Base-by-base conservation (phyloP, 2,329 filamentous ascomycete genomes). In the Cladosporium sp. region DNA sequence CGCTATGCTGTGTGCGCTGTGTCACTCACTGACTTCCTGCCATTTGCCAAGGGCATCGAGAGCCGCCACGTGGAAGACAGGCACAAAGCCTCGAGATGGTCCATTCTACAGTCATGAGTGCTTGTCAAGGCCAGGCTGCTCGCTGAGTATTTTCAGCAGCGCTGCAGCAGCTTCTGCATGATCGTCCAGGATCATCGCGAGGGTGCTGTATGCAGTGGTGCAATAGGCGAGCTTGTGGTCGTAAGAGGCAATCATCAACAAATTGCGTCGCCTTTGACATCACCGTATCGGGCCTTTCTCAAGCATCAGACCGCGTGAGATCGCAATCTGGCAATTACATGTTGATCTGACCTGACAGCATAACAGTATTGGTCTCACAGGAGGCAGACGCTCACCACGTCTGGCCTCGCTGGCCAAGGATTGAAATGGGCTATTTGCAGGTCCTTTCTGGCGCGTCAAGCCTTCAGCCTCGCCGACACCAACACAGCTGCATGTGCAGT, bases 51-150 rank as follows among this genome's bases (percentile, higher is more conserved):
- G 52, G 4, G 30, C 52, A 30, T 59, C 57, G 36, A 59, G 57
- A 59, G 34, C 57, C 57, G 57, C 57, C 36, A 59, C 57, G 57
- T 59, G 57, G 57, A 11, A 44, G 18, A 21, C 28, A 32, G 28
- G 15, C 52, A 34, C 52, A 55, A 10, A 47, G 41, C 41, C n/a
- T 47, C 41, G 8, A 47, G n/a, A 21, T 47, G n/a, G 41, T 21
- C 3, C 3, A 47, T 47, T 47, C 4, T 21, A 21, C 41, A 24
- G 7, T 47, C 7, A 7, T 47, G 41, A 4, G 41, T 10, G 4
- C 7, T 47, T 47, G 7, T 21, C 41, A 10, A 47, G 41, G 8
- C 41, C 41, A 21, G n/a, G 41, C 41, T 47, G 41, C n/a, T 47
- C 41, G n/a, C 41, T 47, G 7, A 12, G 4, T 47, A 21, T 1